A percentile compares a stretch with the other conserved stretches of the same genome.
phyloP scores from a whole-genome alignment of 2,329 filamentous ascomycete species.

The Myrmaecium sp. region DNA sequence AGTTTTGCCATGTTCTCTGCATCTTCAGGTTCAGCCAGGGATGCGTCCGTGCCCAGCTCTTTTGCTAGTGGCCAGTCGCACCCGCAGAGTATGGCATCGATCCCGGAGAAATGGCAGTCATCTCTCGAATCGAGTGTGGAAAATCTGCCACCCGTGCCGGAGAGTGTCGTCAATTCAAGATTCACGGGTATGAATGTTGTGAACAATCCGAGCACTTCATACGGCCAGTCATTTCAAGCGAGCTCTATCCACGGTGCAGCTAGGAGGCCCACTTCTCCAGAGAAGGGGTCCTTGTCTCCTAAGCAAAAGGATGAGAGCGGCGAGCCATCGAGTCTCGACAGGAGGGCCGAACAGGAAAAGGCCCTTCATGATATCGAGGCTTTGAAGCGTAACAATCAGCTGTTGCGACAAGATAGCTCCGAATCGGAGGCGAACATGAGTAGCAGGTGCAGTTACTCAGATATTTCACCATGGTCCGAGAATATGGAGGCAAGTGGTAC shows the following conservation, averaged over 20 bases:
- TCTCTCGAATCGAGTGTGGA: background rate
- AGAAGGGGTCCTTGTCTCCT: too few species aligned
- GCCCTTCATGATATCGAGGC: conserved; percentile 20
- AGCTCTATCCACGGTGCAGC: too few species aligned
- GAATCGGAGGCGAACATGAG: conserved; percentile 21
- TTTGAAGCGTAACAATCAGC: conserved; percentile 22
- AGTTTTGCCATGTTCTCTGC: conserved; percentile 48
- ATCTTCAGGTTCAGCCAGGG: conserved; percentile 39
- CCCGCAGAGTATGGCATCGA: conserved; percentile 10
- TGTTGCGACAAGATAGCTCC: conserved; percentile 22
- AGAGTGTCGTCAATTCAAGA: too few species aligned
- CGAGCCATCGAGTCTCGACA: background rate
- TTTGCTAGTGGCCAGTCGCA: conserved; percentile 22
- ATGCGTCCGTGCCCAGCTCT: conserved; percentile 35
- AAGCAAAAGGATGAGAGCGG: background rate
- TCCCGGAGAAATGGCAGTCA: conserved; percentile 14
- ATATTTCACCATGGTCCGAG: conserved; percentile 10
- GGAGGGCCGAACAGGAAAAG: conserved; percentile 7
- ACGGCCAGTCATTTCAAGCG: too few species aligned
- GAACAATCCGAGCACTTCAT: too few species aligned
- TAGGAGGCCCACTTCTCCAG: too few species aligned
- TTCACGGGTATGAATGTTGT: too few species aligned
- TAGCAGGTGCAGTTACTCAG: conserved; percentile 13
- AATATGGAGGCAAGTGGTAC: conserved; percentile 26
- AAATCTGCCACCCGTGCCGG: too few species aligned